Evolutionary conservation across 805 yeast species (phyloP), one percentile per base, ranked within the genome.

Genomic region (Candida hungchunana): DNA sequence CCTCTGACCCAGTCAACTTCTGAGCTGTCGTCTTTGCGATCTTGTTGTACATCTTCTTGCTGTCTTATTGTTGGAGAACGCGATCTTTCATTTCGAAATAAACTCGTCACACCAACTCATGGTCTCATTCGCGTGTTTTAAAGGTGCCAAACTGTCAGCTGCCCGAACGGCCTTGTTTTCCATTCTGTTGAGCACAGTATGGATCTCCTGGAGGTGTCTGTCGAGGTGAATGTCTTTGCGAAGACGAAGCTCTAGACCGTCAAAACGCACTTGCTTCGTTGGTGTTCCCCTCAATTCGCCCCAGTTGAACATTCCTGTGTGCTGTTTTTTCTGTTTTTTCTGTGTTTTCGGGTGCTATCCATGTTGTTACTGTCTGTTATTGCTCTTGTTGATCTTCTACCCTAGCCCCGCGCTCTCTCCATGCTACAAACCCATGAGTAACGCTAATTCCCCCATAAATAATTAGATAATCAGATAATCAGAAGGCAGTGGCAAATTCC

Each of bases 21-120:
- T 55, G 36, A 7, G 68, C 58, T 4, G 53, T 52, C 2, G 42
- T 35, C 36, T 56, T 59, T 8, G 48, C 38, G 21, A 68, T 56
- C 39, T 60, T 63, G 46, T 66, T 67, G 43, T 59, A 63, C 71
- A 66, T 67, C 11, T n/a, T 19, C 19, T 15, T 26, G n/a, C 24
- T 18, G 22, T 18, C 22, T 31, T 11, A 12, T 10, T 22, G 18
- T 15, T 34, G 28, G 10, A 18, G n/a, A 13, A 20, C 26, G 26
- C 21, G 18, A 6, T 12, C 11, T 14, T 15, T 20, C 13, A 23
- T 19, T 24, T 12, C n/a, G 19, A 14, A 16, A 9, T 12, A 28
- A 26, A 43, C 23, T 47, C 50, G 18, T 49, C 51, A 22, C 43
- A 36, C 53, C 53, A 48, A 5, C 41, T 31, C 34, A 48, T 37